Evolutionary conservation across 73 alveolate species (phyloP), one percentile per base, ranked within the genome.

Genomic region (Breviolum minutum): DNA sequence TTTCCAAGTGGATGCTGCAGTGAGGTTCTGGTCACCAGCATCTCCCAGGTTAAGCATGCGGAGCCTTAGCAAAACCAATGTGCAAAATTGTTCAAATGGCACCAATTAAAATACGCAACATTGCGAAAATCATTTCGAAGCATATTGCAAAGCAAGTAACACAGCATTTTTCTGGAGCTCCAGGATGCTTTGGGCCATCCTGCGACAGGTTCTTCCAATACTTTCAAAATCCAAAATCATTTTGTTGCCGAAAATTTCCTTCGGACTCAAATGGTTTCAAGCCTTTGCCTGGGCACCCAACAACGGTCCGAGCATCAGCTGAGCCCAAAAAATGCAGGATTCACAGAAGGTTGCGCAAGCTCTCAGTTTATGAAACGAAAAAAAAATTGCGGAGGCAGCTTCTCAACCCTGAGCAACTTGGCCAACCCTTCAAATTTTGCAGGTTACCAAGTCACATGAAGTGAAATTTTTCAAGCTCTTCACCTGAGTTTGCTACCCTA

Each of bases 101-200:
- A 30, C 81, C 40, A 71, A 20, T 71, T 3, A 20, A 11, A 71
- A 71, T 9, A 20, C 5, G 5, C 81, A 8, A 79, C 20, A 11
- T 8, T 14, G 7, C 3, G 87, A 10, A 12, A 63, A 32, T 2
- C 16, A 8, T 27, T 27, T 27, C 64, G 62, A 1, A 63, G 16
- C n/a, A n/a, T 11, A 17, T 82, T 10, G 11, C 17, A 54, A 19
- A 60, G 8, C 77, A 8, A 88, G 95, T 62, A 17, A 32, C 98
- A 92, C 98, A 10, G 98, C 98, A 62, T 80, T 81, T 24, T 76
- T 73, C 80, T 92, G 98, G 81, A 66, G 87, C 62, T 92, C 98
- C 91, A 92, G 90, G 98, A 92, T 92, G 98, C 98, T 81, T 71
- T 92, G 98, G n/a, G 98, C 98, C 98, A 92, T 92, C 91, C 80